Base-by-base conservation (phyloP, 495 filamentous ascomycete species). In the Penicillium atrosanguineum region DNA sequence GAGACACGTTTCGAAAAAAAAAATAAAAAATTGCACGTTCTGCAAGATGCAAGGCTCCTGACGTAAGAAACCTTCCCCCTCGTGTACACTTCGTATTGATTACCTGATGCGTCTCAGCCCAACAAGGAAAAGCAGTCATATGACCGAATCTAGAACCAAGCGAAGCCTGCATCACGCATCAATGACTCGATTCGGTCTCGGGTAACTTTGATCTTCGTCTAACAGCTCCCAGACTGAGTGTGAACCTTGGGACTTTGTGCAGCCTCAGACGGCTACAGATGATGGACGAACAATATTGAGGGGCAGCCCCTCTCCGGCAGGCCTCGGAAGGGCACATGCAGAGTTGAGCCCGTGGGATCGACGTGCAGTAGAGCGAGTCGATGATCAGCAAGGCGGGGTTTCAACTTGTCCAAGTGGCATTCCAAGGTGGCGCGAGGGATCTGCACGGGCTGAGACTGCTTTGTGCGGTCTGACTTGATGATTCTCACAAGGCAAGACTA, bases 271-370 rank as follows among this genome's bases (percentile, higher is more conserved):
- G 28, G 11, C 31, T 12, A 14, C 31, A 14, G 14, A 34, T 12
- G 12, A 14, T 14, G 31, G 12, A 34, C 11, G 31, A 34, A 34
- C 11, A 14, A 34, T 34, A 14, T 14, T 12, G 28, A 8, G 28
- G 28, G 7, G 1, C 12, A 15, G 12, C 31, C 28, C 31, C 31
- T 34, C 21, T 9, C 46, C 29, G 31, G 46, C 6, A 14, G 4
- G 12, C 36, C 47, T 49, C 36, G 46, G 46, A 49, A 40, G 23
- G 36, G 21, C 46, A 49, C 46, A 40, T 49, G 46, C 46, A 49
- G 18, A 6, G 2, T 9, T 16, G n/a, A 11, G 39, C 29, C 39
- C 18, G 40, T 42, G 23, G 23, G 48, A 51, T 44, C 47, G 47
- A 49, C 47, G 47, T 49, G 47, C 47, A 49, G 47, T 14, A 1